Base-by-base conservation (phyloP, 192 early-diverging fungal species). In the Coemansia sp. region DNA sequence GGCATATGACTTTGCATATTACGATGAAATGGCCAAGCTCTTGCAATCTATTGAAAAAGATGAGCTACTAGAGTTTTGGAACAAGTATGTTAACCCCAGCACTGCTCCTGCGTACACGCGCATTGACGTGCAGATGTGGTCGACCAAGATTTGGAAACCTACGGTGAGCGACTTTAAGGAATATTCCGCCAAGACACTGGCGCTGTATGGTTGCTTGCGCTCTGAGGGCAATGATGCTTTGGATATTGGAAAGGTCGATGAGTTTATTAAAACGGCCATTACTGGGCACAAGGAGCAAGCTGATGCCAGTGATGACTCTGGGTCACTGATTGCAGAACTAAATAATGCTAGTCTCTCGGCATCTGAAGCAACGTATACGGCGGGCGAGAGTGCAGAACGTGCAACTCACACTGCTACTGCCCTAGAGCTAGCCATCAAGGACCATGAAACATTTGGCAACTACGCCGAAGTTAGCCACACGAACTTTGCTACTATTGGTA, bases 1-100 rank as follows among this genome's bases (percentile, higher is more conserved):
- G 3, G 87, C 82, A 69, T 96, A 91, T 70, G 89, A 94, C 65
- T 97, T 97, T 87, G 86, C 92, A 34, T 77, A 87, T 9, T 18
- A 41, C 9, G 36, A 65, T 5, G 41, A 55, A 4, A 66, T 65
- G 24, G 67, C 77, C 9, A 47, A 59, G 7, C 13, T 29, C 3
- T 40, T 82, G 4, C 60, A 57, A 31, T 11, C 9, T 29, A 42
- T 86, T 13, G 64, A 27, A 54, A 73, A 77, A 22, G 61, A 61
- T 2, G 72, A 74, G 52, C 18, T 86, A 57, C 41, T 86, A 0
- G 63, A 31, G 22, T 73, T 61, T 36, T 79, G 74, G 76, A 72
- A 79, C 66, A 73, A 42, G 43, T 71, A 79, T 52, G 44, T 82
- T 12, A 73, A 79, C 41, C 76, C 73, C 16, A 67, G 68, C 5